Percentiles rank a stretch among this genome's conserved stretches.
phyloP scores from a whole-genome alignment of 108 stramenopile genomes.

The Conticribra weissflogii region DNA sequence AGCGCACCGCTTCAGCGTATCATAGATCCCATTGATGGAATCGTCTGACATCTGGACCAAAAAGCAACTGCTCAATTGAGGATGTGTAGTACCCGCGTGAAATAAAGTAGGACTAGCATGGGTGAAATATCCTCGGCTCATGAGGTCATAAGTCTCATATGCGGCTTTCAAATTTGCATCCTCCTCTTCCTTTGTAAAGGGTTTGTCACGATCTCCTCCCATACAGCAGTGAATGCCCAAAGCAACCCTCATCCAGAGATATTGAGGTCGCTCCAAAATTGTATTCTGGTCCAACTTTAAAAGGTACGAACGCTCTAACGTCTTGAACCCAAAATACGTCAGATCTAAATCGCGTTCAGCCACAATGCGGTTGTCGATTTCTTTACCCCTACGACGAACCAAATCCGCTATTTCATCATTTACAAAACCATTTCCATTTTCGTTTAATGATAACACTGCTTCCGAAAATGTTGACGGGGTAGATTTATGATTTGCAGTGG shows the following conservation, averaged over 20 bases:
- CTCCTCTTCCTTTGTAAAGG: constrained; percentile 45
- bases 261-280: constrained; percentile 93
- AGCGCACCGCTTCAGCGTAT: constrained; percentile 95
- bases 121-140: constrained; percentile 93
- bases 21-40: constrained; percentile 96
- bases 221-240: constrained; percentile 91
- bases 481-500: constrained; percentile 85
- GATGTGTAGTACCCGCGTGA: constrained; percentile 95
- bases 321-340: constrained; percentile 98
- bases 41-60: constrained; percentile 96
- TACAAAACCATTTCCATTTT: constrained; percentile 75
- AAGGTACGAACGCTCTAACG: constrained; percentile 89
- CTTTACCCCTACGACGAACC: constrained; percentile 53
- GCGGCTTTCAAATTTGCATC: constrained; percentile 78
- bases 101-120: constrained; percentile 98
- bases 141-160: constrained; percentile 94
- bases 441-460: constrained; percentile 60
- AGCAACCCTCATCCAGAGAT: constrained; percentile 97
- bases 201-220: constrained; percentile 1
- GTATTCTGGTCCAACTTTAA: constrained; percentile 57
- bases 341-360: constrained; percentile 84
- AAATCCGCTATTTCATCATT: constrained; percentile 75
- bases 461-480: constrained; percentile 88
- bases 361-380: constrained; percentile 76
- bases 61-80: constrained; percentile 95